Conservation (phyloP, 1,284 basidiomycete species). For the Coniferiporia weirii region DNA sequence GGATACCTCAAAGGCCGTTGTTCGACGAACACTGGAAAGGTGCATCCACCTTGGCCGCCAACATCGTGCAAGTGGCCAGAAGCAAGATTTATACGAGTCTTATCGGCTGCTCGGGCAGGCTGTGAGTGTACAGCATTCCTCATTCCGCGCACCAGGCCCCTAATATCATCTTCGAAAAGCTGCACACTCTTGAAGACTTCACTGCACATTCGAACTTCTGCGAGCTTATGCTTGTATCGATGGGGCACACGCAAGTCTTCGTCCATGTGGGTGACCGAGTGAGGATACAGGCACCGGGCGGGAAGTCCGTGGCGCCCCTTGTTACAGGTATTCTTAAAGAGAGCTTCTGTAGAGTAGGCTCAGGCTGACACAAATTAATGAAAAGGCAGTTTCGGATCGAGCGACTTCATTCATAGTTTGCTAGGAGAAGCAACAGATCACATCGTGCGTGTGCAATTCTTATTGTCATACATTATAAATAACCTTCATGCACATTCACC, state of each 20-base stretch:
- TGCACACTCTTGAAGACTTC: conserved; percentile 85
- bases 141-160: too few relatives aligned
- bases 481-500: background rate
- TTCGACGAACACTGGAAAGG: conserved; percentile 70
- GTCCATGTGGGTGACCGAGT: conserved; percentile 86
- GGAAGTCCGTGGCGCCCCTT: conserved; percentile 73
- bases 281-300: conserved; percentile 72
- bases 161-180: conserved; percentile 31
- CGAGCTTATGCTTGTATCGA: conserved; percentile 69
- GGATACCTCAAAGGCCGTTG: conserved; percentile 86
- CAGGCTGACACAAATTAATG: background rate
- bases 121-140: conserved; percentile 31
- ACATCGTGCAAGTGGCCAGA: conserved; percentile 51
- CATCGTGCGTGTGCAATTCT: conserved; percentile 41
- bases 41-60: conserved; percentile 65
- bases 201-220: conserved; percentile 89
- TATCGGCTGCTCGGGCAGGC: conserved; percentile 73
- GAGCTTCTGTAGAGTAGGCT: background rate
- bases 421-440: conserved; percentile 74
- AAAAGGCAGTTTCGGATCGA: conserved; percentile 76
- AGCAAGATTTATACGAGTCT: conserved; percentile 79
- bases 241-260: conserved; percentile 80
- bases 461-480: background rate
- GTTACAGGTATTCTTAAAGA: conserved; percentile 61
- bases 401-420: conserved; percentile 79